Percentiles rank a stretch among this genome's conserved stretches.
These are phyloP conservation scores for Chaetomium sp. DNA, from an alignment of 2,329 filamentous ascomycete species.

Conservation along the genomic window DNA sequence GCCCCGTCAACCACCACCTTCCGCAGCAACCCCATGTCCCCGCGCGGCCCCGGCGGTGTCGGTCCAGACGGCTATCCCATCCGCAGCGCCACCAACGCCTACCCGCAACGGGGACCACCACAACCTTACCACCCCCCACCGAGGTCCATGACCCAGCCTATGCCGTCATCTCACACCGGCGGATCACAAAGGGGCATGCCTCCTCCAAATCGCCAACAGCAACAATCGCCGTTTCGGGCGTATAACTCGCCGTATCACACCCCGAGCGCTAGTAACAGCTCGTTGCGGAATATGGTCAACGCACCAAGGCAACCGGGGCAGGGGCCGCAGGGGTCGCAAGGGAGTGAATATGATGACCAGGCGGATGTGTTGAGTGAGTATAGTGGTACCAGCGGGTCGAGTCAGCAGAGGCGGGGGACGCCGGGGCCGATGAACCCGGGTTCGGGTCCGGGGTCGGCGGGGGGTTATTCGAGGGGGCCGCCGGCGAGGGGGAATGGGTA, in stretches of 20 bases:
- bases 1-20: conserved; percentile 27
- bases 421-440: no score
- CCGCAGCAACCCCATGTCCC: conserved; percentile 18
- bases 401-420: no score
- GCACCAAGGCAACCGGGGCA: not conserved
- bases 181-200: conserved; percentile 5
- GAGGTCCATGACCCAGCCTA: conserved; percentile 32
- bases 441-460: no score
- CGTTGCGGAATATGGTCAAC: conserved; percentile 15
- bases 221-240: conserved; percentile 1
- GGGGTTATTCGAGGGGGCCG: no score
- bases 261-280: conserved; percentile 19
- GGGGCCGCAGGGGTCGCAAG: conserved; percentile 1
- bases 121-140: conserved; percentile 24
- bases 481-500: no score
- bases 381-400: no score
- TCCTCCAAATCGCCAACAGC: not conserved
- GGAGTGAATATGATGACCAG: conserved; percentile 9
- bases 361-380: no score
- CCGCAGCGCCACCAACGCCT: conserved; percentile 25
- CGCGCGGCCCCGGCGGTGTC: conserved; percentile 11
- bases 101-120: conserved; percentile 4
- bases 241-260: conserved; percentile 10
- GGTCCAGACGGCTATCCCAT: conserved; percentile 20
- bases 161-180: conserved; percentile 19